Conservation (phyloP, 129 eudicot species). For the Kitagawia praeruptora region DNA sequence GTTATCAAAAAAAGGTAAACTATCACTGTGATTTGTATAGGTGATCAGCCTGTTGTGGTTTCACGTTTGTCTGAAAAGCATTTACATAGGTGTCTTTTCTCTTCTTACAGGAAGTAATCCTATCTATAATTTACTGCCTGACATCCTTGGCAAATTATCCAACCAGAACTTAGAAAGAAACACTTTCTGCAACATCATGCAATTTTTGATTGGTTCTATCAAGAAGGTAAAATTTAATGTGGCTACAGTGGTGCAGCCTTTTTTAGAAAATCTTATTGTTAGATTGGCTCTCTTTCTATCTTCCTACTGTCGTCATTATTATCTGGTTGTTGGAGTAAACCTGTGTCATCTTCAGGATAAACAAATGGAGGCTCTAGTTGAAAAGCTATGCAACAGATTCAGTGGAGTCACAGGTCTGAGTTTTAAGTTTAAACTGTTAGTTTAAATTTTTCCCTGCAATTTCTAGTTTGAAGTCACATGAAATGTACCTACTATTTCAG, state of each 20-base stretch:
- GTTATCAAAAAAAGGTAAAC: slow-evolving; percentile 80
- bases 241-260: not conserved
- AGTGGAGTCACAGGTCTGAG: slow-evolving; percentile 76
- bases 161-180: slow-evolving; percentile 64
- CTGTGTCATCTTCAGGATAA: slow-evolving; percentile 52
- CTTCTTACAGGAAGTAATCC: slow-evolving; percentile 72
- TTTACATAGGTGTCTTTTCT: slow-evolving; percentile 8
- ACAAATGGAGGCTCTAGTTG: slow-evolving; percentile 99
- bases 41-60: not conserved
- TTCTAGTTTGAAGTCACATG: not conserved
- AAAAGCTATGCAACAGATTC: slow-evolving; percentile 88
- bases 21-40: not conserved
- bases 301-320: not conserved
- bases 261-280: not conserved
- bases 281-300: not conserved
- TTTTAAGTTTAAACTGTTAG: not conserved
- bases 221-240: slow-evolving; percentile 53
- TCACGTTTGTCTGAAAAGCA: not conserved
- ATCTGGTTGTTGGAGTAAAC: not conserved
- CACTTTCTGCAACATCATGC: slow-evolving; percentile 89
- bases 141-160: slow-evolving; percentile 86
- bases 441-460: not conserved
- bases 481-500: not conserved
- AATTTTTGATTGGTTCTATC: slow-evolving; percentile 85
- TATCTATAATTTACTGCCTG: slow-evolving; percentile 87